A percentile compares a stretch with the other conserved stretches of the same genome.
Conservation (phyloP, 306 rosid genomes). For the Neltuma alba region DNA sequence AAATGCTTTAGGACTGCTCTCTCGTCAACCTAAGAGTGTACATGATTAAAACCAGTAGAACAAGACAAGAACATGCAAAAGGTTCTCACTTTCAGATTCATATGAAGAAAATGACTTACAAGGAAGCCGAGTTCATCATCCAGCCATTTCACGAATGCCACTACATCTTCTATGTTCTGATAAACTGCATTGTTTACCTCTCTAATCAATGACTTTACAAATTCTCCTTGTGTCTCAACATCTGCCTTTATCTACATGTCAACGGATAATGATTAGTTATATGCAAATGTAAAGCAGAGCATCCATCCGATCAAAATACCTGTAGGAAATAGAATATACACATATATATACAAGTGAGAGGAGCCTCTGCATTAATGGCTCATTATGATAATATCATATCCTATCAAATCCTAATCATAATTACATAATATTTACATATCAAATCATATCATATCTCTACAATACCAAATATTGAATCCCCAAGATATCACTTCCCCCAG, state of each 20-base stretch:
- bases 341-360: too few species aligned
- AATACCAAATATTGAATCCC: neutral
- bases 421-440: too few species aligned
- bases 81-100: neutral
- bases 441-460: too few species aligned
- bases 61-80: constrained; percentile 4
- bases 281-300: constrained; percentile 3
- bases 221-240: constrained; percentile 96
- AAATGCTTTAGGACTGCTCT: constrained; percentile 97
- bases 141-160: constrained; percentile 97
- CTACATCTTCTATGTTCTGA: constrained; percentile 85
- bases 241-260: constrained; percentile 89
- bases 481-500: neutral
- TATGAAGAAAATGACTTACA: constrained; percentile 49
- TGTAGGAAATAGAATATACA: too few species aligned
- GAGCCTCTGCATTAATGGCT: too few species aligned
- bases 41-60: constrained; percentile 13
- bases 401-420: too few species aligned
- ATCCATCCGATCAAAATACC: neutral
- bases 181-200: constrained; percentile 91
- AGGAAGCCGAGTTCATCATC: constrained; percentile 99
- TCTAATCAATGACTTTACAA: constrained; percentile 85
- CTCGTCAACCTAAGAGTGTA: constrained; percentile 79
- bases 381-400: too few species aligned
- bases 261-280: constrained; percentile 11